A percentile compares a stretch with the other conserved stretches of the same genome.
Conservation (phyloP, 179 eudicot genomes). For the Beta macrorhiza region DNA sequence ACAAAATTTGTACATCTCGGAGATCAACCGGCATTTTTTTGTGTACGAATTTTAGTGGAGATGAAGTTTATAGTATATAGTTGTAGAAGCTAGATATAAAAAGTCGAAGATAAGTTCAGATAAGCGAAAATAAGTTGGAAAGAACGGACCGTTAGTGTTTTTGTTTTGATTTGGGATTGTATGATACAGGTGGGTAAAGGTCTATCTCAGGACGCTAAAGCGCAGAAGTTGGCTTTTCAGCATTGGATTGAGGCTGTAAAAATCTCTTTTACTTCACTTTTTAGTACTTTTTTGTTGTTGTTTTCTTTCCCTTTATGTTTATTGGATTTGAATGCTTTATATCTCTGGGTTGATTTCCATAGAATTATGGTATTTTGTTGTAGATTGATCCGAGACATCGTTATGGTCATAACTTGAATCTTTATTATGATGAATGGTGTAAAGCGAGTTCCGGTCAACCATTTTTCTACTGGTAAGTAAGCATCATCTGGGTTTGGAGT, state of each 20-base stretch:
- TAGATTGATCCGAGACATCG: constrained; percentile 97
- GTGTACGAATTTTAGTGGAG: no score
- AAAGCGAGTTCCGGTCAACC: constrained; percentile 73
- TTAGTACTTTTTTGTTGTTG: neutral
- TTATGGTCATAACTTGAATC: constrained; percentile 86
- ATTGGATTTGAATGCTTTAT: neutral
- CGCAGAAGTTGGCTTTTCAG: constrained; percentile 88
- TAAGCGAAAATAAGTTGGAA: neutral
- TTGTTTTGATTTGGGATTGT: neutral
- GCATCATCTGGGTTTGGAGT: neutral
- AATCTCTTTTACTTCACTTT: neutral
- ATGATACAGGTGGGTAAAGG: constrained; percentile 78
- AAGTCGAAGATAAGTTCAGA: no score
- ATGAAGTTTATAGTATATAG: no score
- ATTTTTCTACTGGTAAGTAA: constrained; percentile 83
- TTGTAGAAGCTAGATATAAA: no score
- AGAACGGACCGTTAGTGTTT: neutral
- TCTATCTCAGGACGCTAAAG: constrained; percentile 64
- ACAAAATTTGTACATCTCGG: no score
- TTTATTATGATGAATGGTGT: constrained; percentile 77
- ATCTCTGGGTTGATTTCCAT: neutral
- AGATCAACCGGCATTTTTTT: no score
- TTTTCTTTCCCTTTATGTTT: neutral
- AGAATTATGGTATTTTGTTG: neutral
- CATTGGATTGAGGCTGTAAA: constrained; percentile 98